Evolutionary conservation across 2,329 filamentous ascomycete species (phyloP), one percentile per base, ranked within the genome.

Genomic region (Fusarium sp.): DNA sequence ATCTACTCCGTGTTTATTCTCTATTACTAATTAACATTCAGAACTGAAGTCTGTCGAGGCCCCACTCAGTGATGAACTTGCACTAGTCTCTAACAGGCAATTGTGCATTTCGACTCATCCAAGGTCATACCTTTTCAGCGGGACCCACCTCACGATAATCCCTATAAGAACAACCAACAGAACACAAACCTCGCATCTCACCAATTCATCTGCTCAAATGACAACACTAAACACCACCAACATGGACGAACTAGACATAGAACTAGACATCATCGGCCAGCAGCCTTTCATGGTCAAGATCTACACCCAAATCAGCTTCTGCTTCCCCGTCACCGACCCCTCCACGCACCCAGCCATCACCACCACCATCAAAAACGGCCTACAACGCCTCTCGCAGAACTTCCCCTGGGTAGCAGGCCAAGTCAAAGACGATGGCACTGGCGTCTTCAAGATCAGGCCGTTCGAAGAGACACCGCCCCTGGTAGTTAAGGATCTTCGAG

Each of bases 381-480:
- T 88, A 0, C 71, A 79, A 35, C 79, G 79, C 6, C 80, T 89
- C 0, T 71, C 82, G 0, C 55, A 73, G 1, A 77, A 44, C 41
- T 87, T 89, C 48, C 86, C 85, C 2, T 89, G 85, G 85, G 66
- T 85, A 2, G 83, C 86, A 7, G 87, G 87, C 6, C 80, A 85
- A 36, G 82, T 86, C 1, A 59, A 73, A 3, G 59, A 77, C 9
- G 79, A 73, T 38, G 78, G 78, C 7, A 74, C 78, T 0, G 84
- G 83, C 2, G 42, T 79, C 4, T 84, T 82, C 75, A 85, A 81
- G 67, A 86, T 89, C 69, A 79, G 73, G 26, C 78, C 80, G 1
- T 77, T 82, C 0, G 73, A 79, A 15, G 60, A 76, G n/a, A 76
- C 63, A 0, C 82, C 84, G 2, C 70, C 67, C 4, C 73, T 88